A percentile compares a stretch with the other conserved stretches of the same genome.
Conservation (phyloP, 2,329 filamentous ascomycete species). For the Penicillium psychrosexuale region DNA sequence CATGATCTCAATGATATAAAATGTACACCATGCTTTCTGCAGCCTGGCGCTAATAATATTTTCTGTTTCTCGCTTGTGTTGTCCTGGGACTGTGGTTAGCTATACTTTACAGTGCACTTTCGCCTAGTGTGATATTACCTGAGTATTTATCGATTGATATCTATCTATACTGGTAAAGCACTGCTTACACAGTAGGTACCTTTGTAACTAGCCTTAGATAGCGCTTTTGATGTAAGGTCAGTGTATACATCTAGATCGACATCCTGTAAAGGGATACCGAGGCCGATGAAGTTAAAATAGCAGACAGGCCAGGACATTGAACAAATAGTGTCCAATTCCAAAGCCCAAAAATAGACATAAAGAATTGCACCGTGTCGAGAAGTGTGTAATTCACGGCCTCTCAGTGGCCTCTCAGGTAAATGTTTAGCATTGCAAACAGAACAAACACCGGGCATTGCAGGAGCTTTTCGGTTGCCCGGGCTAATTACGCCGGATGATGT, state of each 20-base stretch:
- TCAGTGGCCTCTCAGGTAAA: conserved; percentile 3
- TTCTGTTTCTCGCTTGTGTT: background rate
- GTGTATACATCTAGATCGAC: background rate
- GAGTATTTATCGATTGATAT: background rate
- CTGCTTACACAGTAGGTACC: background rate
- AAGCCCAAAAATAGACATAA: background rate
- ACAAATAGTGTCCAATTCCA: background rate
- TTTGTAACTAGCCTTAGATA: background rate
- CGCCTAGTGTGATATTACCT: background rate
- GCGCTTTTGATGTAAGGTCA: background rate
- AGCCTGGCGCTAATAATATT: conserved; percentile 9
- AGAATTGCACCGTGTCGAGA: background rate
- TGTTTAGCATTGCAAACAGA: conserved; percentile 32
- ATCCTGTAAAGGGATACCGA: background rate
- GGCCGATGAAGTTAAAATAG: background rate
- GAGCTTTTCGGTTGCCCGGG: conserved; percentile 17
- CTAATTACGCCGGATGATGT: conserved; percentile 36
- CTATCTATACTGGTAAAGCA: background rate
- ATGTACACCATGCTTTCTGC: conserved; percentile 18
- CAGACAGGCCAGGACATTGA: background rate
- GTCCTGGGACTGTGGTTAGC: background rate
- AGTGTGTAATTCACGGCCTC: conserved; percentile 15
- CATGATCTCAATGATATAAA: conserved; percentile 30
- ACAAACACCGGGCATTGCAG: conserved; percentile 33
- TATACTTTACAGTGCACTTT: background rate